These are phyloP conservation scores for Candida schatavii DNA, from an alignment of 805 yeast genomes.

Conservation along the genomic window DNA sequence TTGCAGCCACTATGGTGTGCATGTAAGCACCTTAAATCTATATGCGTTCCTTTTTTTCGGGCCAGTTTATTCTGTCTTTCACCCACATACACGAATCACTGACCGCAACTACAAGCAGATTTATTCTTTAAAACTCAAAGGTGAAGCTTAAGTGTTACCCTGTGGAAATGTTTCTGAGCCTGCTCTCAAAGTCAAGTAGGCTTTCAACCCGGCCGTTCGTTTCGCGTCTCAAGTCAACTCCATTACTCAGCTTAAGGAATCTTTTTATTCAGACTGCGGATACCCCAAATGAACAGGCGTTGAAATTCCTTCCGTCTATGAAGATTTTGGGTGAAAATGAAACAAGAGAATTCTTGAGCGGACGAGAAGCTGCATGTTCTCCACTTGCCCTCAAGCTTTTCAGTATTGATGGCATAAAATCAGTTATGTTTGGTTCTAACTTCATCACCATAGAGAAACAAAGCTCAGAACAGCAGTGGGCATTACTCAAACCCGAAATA, in stretches of 20 bases:
- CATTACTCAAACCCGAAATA: conserved; percentile 63
- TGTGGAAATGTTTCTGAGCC: no score
- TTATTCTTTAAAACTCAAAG: not conserved
- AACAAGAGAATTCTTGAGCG: conserved; percentile 70
- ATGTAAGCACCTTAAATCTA: no score
- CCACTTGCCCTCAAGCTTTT: conserved; percentile 77
- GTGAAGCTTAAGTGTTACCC: no score
- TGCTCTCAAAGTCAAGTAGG: no score
- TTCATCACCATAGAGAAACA: conserved; percentile 79
- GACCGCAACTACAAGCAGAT: not conserved
- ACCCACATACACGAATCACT: no score
- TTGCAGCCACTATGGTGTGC: no score
- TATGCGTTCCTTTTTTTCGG: no score
- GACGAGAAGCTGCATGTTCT: conserved; percentile 71
- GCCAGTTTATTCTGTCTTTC: no score
- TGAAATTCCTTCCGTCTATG: conserved; percentile 78
- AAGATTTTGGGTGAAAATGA: conserved; percentile 60
- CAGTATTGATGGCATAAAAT: conserved; percentile 69
- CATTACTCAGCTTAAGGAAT: conserved; percentile 9
- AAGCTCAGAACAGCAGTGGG: conserved; percentile 51
- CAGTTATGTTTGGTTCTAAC: conserved; percentile 78
- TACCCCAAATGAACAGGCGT: conserved; percentile 84
- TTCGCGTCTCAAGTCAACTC: not conserved
- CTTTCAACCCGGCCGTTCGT: no score
- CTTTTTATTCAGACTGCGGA: conserved; percentile 77